Evolutionary conservation across 768 basidiomycete species (phyloP).

Genomic region (Leccinum aurantiacum): DNA sequence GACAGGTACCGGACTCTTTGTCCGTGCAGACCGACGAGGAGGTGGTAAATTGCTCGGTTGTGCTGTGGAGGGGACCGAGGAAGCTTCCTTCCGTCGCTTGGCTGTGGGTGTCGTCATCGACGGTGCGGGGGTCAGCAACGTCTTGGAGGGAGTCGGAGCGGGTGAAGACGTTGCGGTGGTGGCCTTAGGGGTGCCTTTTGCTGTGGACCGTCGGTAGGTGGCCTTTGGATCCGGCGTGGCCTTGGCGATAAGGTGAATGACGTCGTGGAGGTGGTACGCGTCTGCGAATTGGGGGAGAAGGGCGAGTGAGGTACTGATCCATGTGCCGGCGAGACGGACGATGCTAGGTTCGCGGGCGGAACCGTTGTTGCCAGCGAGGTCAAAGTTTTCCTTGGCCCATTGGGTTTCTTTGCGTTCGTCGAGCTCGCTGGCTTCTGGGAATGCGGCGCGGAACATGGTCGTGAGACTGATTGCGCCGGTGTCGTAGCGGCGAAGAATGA

Average conservation of each 20-base stretch:
- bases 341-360: conserved; percentile 55
- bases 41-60: conserved; percentile 35
- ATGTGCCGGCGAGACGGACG: conserved; percentile 85
- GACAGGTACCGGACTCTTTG: conserved; percentile 39
- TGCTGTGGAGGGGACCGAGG: conserved; percentile 33
- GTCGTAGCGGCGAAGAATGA: conserved; percentile 91
- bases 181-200: conserved; percentile 32
- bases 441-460: conserved; percentile 96
- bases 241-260: conserved; percentile 65
- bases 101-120: conserved; percentile 45
- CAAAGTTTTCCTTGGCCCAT: conserved; percentile 81
- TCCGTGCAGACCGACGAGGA: conserved; percentile 45
- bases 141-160: conserved; percentile 21
- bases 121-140: conserved; percentile 35
- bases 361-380: conserved; percentile 77
- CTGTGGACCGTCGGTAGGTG: conserved; percentile 72
- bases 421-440: conserved; percentile 73
- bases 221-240: conserved; percentile 76
- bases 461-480: conserved; percentile 90
- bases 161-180: conserved; percentile 30
- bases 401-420: conserved; percentile 78
- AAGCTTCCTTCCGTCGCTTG: conserved; percentile 68
- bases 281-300: conserved; percentile 55
- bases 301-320: conserved; percentile 72
- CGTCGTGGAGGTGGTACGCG: conserved; percentile 58